phyloP scores from a whole-genome alignment of 352 stramenopile genomes.

The Globisporangium barbulae region DNA sequence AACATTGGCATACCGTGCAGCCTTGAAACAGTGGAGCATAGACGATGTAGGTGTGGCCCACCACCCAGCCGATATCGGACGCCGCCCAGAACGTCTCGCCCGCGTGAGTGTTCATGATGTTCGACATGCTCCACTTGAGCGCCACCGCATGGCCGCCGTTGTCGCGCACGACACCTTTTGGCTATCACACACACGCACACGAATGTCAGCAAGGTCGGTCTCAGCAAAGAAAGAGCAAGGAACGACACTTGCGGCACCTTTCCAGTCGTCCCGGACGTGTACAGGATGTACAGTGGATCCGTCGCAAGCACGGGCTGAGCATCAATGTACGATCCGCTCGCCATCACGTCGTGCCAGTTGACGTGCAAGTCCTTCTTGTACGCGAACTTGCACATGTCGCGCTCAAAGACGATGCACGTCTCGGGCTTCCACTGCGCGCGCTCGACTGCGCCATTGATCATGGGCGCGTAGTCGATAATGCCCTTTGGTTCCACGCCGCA shows the following conservation, averaged over 20 bases:
- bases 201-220: background rate
- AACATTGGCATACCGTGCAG: constrained; percentile 23
- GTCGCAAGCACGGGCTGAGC: constrained; percentile 29
- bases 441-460: constrained; percentile 64
- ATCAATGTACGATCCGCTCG: constrained; percentile 15
- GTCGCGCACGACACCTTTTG: constrained; percentile 78
- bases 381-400: constrained; percentile 33
- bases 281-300: constrained; percentile 79
- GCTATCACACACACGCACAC: constrained; percentile 14
- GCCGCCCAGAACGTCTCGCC: constrained; percentile 85
- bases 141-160: constrained; percentile 76
- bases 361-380: constrained; percentile 21
- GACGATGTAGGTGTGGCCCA: constrained; percentile 87
- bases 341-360: constrained; percentile 34
- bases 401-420: constrained; percentile 58
- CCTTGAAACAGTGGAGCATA: constrained; percentile 88
- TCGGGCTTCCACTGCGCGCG: constrained; percentile 37
- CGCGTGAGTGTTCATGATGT: constrained; percentile 66
- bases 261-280: constrained; percentile 75
- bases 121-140: constrained; percentile 86
- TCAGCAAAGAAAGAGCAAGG: background rate
- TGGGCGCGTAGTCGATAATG: constrained; percentile 72
- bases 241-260: constrained; percentile 18
- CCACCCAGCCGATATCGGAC: constrained; percentile 89
- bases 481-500: constrained; percentile 61